Conservation (phyloP, 768 basidiomycete genomes). For the Tylopilus sp. region DNA sequence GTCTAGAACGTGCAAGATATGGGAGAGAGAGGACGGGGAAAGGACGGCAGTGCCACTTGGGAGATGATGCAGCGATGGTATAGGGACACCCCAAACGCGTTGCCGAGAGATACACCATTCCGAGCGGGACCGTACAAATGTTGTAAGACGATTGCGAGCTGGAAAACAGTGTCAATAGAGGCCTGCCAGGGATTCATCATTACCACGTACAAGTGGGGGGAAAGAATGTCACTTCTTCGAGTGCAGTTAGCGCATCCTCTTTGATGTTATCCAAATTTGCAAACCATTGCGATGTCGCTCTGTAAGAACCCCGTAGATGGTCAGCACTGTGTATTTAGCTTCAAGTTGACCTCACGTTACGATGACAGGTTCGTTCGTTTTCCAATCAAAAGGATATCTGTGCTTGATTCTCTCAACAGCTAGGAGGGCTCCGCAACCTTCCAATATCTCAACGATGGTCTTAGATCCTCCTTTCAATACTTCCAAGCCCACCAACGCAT, state of each 20-base stretch:
- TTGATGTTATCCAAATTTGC: constrained; percentile 88
- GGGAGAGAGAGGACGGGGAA: constrained; percentile 56
- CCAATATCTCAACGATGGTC: constrained; percentile 60
- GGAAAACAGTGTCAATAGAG: neutral
- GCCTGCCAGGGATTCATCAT: neutral
- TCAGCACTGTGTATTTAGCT: neutral
- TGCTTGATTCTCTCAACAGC: constrained; percentile 74
- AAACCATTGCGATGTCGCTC: constrained; percentile 97
- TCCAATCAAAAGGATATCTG: constrained; percentile 96
- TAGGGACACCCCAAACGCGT: constrained; percentile 96
- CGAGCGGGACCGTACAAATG: constrained; percentile 82
- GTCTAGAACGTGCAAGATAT: constrained; percentile 75
- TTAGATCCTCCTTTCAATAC: constrained; percentile 73
- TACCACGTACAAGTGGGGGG: constrained; percentile 64
- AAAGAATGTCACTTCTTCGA: constrained; percentile 69
- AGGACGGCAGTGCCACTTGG: constrained; percentile 64
- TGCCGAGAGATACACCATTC: constrained; percentile 99
- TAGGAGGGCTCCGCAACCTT: constrained; percentile 49
- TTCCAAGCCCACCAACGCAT: constrained; percentile 59
- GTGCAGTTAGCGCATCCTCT: constrained; percentile 61
- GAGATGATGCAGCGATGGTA: constrained; percentile 77
- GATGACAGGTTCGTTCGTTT: constrained; percentile 89
- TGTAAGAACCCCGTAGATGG: constrained; percentile 22
- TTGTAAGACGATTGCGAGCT: constrained; percentile 87
- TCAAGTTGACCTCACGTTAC: constrained; percentile 57